phyloP scores from a whole-genome alignment of 257 asterid genomes.

The Coffea canephora region DNA sequence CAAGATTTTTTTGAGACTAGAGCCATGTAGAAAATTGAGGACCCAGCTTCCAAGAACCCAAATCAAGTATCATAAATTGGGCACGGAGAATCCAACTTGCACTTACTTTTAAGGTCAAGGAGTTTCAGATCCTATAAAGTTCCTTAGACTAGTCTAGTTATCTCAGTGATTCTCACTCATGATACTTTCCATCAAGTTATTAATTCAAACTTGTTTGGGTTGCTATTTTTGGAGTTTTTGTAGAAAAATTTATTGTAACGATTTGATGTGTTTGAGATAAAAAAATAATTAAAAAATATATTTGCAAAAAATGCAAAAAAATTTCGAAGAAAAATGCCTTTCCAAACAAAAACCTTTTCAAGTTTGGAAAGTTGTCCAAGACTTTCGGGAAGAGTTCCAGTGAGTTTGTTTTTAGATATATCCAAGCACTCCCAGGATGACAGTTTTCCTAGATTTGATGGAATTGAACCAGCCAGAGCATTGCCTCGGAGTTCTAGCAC shows the following conservation, averaged over 20 bases:
- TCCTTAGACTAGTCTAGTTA: slow-evolving; percentile 19
- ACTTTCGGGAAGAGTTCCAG: slow-evolving; percentile 33
- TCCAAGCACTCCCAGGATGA: not conserved
- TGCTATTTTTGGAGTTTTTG: too few species aligned
- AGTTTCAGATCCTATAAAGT: slow-evolving; percentile 12
- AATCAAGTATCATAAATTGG: not conserved
- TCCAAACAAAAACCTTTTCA: not conserved
- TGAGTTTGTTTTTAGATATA: slow-evolving; percentile 21
- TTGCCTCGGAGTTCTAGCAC: not conserved
- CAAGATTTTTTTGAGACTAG: slow-evolving; percentile 1
- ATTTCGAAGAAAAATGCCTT: too few species aligned
- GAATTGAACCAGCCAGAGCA: slow-evolving; percentile 25
- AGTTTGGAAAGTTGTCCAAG: slow-evolving; percentile 11
- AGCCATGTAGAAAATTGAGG: slow-evolving; percentile 32
- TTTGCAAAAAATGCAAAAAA: too few species aligned
- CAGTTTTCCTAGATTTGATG: slow-evolving; percentile 19
- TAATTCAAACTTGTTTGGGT: too few species aligned
- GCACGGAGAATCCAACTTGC: slow-evolving; percentile 34
- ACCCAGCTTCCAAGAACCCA: slow-evolving; percentile 24
- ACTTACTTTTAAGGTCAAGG: slow-evolving; percentile 21
- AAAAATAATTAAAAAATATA: too few species aligned
- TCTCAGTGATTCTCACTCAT: slow-evolving; percentile 29
- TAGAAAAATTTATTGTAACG: too few species aligned
- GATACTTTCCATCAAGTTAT: slow-evolving; percentile 20
- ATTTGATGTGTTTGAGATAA: too few species aligned